phyloP scores from a whole-genome alignment of 139 green algal genomes.

The Picochlorum sp. region DNA sequence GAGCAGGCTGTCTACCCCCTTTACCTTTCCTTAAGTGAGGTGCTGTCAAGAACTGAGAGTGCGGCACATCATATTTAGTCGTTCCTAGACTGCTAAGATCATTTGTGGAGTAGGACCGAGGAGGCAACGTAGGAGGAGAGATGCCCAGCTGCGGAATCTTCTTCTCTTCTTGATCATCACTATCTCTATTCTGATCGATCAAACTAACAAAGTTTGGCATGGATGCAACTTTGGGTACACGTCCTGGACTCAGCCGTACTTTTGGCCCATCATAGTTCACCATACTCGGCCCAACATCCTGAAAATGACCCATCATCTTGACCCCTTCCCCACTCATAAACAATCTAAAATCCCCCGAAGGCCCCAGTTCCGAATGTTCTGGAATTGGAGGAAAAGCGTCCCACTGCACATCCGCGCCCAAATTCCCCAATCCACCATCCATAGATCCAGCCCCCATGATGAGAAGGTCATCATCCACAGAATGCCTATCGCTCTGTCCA shows the following conservation, averaged over 20 bases:
- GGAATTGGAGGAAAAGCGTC: not conserved
- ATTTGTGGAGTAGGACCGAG: conserved; percentile 11
- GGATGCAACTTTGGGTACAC: not conserved
- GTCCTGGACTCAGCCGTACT: not conserved
- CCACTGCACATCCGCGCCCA: not conserved
- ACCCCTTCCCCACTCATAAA: not conserved
- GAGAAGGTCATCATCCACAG: no score
- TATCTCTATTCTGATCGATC: no score
- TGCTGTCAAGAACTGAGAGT: conserved; percentile 16
- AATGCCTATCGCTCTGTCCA: no score
- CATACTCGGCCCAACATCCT: not conserved
- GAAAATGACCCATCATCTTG: not conserved
- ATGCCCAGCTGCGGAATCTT: not conserved
- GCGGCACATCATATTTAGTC: conserved; percentile 8
- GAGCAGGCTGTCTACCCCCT: conserved; percentile 53
- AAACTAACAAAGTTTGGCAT: not conserved
- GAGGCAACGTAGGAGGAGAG: not conserved
- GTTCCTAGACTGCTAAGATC: not conserved
- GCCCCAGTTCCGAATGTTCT: not conserved
- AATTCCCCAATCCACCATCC: no score
- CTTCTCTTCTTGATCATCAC: not conserved
- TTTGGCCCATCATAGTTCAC: not conserved
- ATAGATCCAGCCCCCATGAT: no score
- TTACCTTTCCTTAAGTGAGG: conserved; percentile 43
- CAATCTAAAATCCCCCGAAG: no score